phyloP scores from a whole-genome alignment of 106 monocot species.

The Dioscorea zingiberensis region DNA sequence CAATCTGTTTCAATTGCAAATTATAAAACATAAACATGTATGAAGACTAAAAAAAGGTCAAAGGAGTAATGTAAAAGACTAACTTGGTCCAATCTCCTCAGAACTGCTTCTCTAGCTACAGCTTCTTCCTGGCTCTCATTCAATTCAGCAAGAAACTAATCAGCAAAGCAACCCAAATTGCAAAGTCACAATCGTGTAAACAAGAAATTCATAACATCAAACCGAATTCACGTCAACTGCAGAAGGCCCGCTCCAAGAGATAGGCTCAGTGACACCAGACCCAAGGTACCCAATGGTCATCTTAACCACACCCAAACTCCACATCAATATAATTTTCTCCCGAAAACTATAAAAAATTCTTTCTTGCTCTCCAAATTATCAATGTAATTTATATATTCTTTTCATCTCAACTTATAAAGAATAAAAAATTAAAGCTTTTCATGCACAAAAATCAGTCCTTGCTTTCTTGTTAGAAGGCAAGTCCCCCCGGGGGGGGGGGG shows the following conservation, averaged over 20 bases:
- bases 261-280: conserved; percentile 89
- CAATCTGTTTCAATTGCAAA: conserved; percentile 46
- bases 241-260: conserved; percentile 66
- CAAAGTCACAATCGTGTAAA: background rate
- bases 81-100: conserved; percentile 87
- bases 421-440: too few species aligned
- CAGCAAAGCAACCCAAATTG: conserved; percentile 11
- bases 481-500: too few species aligned
- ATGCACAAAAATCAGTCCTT: too few species aligned
- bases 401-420: too few species aligned
- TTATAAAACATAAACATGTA: background rate
- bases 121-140: conserved; percentile 89
- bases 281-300: conserved; percentile 54
- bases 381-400: too few species aligned
- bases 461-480: too few species aligned
- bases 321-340: conserved; percentile 21
- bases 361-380: too few species aligned
- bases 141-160: conserved; percentile 72
- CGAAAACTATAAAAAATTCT: too few species aligned
- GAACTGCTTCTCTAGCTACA: conserved; percentile 79
- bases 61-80: background rate
- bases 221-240: conserved; percentile 44
- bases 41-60: background rate
- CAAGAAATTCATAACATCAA: conserved; percentile 1
- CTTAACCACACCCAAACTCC: conserved; percentile 34